Conservation (phyloP, 177 flowering plant genomes). For the Telopea speciosissima region DNA sequence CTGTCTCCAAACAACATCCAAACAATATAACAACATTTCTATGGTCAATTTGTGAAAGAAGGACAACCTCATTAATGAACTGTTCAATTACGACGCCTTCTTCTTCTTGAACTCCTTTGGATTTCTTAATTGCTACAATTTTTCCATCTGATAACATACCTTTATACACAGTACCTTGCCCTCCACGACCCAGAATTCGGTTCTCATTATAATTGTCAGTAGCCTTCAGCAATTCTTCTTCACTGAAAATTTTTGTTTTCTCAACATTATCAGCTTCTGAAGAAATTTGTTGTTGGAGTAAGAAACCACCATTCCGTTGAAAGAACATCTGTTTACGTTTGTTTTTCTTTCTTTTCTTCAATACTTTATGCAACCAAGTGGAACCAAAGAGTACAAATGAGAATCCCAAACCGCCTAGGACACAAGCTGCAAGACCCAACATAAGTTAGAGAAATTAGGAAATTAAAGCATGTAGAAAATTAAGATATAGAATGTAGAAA, state of each 20-base stretch:
- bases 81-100: background rate
- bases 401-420: background rate
- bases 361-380: background rate
- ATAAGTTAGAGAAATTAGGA: background rate
- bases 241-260: conserved; percentile 2
- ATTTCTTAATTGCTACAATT: conserved; percentile 10
- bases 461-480: background rate
- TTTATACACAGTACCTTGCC: conserved; percentile 13
- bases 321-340: background rate
- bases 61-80: conserved; percentile 10
- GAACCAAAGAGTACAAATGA: background rate
- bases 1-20: conserved; percentile 12
- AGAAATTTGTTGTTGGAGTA: conserved; percentile 4
- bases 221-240: conserved; percentile 7
- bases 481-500: too few species aligned
- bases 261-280: background rate
- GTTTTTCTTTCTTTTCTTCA: background rate
- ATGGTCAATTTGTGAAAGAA: conserved; percentile 8
- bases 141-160: conserved; percentile 14
- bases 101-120: background rate
- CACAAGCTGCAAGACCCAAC: background rate
- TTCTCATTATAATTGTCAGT: conserved; percentile 9
- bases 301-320: conserved; percentile 11
- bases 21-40: conserved; percentile 10
- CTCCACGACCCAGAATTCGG: conserved; percentile 9